These are phyloP conservation scores for Scytalidium lignicola DNA, from an alignment of 2,329 filamentous ascomycete species.

Conservation along the genomic window DNA sequence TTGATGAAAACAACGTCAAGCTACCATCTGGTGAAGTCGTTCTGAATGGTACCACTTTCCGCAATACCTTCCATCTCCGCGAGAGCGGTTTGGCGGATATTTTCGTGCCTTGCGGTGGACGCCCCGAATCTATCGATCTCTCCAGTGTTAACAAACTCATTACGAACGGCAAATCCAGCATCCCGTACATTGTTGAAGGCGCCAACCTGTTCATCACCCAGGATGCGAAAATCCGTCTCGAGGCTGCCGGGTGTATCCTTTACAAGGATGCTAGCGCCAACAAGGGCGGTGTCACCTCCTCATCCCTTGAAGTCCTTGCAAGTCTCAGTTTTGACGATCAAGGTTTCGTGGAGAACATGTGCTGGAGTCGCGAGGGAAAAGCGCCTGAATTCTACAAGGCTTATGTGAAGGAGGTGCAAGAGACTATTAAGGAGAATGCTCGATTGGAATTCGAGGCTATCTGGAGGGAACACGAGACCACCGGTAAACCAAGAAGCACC, in stretches of 20 bases:
- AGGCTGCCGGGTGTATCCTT: slow-evolving; percentile 89
- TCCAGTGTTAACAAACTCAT: slow-evolving; percentile 84
- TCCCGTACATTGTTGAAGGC: slow-evolving; percentile 96
- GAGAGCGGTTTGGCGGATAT: slow-evolving; percentile 71
- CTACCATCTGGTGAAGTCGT: slow-evolving; percentile 83
- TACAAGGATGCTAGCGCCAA: slow-evolving; percentile 99
- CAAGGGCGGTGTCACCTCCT: slow-evolving; percentile 97
- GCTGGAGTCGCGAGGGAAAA: slow-evolving; percentile 68
- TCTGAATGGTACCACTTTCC: slow-evolving; percentile 89
- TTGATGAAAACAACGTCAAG: slow-evolving; percentile 85
- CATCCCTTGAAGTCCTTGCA: slow-evolving; percentile 91
- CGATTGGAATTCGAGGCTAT: slow-evolving; percentile 95
- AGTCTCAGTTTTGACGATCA: slow-evolving; percentile 90
- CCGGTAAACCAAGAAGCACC: slow-evolving; percentile 73
- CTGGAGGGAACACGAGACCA: slow-evolving; percentile 88
- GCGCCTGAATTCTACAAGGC: slow-evolving; percentile 86
- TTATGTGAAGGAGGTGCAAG: slow-evolving; percentile 89
- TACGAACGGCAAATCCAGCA: slow-evolving; percentile 75
- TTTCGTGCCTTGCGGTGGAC: slow-evolving; percentile 94
- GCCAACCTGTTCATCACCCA: slow-evolving; percentile 99
- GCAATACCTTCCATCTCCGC: slow-evolving; percentile 94
- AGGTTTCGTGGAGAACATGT: slow-evolving; percentile 91
- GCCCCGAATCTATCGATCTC: slow-evolving; percentile 93
- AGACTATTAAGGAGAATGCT: slow-evolving; percentile 86
- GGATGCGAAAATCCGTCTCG: slow-evolving; percentile 90